These are phyloP conservation scores for Vaccinium macrocarpon DNA, from an alignment of 148 eudicot species.

Conservation along the genomic window DNA sequence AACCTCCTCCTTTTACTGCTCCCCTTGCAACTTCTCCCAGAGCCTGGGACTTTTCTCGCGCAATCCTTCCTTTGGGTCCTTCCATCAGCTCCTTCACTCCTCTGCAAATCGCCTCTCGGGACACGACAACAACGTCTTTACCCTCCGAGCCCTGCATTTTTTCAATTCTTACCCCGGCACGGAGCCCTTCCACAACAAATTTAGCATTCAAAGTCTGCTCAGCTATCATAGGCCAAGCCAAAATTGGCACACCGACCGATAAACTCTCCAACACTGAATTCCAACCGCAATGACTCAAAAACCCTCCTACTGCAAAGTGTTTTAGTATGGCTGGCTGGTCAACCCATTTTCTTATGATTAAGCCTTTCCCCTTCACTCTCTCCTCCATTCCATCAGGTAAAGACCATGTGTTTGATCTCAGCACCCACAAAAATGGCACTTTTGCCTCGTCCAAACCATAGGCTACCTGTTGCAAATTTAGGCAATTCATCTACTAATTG, in stretches of 20 bases:
- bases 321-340: conserved; percentile 29
- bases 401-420: conserved; percentile 25
- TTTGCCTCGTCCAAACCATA: conserved; percentile 29
- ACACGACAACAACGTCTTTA: neutral
- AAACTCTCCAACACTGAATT: conserved; percentile 35
- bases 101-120: conserved; percentile 8
- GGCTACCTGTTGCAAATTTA: conserved; percentile 22
- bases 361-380: conserved; percentile 23
- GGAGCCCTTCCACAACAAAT: conserved; percentile 25
- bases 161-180: conserved; percentile 17
- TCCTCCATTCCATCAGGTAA: conserved; percentile 27
- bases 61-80: conserved; percentile 22
- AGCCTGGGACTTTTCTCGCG: conserved; percentile 24
- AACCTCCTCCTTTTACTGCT: conserved; percentile 28
- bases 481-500: neutral
- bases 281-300: conserved; percentile 40
- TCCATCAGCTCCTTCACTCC: conserved; percentile 36
- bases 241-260: conserved; percentile 28
- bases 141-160: neutral
- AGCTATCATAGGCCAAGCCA: conserved; percentile 35
- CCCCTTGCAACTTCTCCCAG: conserved; percentile 16
- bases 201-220: conserved; percentile 34
- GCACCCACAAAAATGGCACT: conserved; percentile 30
- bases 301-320: conserved; percentile 27
- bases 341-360: conserved; percentile 32